phyloP scores from a whole-genome alignment of 352 stramenopile genomes.

The Pythium folliculosum region DNA sequence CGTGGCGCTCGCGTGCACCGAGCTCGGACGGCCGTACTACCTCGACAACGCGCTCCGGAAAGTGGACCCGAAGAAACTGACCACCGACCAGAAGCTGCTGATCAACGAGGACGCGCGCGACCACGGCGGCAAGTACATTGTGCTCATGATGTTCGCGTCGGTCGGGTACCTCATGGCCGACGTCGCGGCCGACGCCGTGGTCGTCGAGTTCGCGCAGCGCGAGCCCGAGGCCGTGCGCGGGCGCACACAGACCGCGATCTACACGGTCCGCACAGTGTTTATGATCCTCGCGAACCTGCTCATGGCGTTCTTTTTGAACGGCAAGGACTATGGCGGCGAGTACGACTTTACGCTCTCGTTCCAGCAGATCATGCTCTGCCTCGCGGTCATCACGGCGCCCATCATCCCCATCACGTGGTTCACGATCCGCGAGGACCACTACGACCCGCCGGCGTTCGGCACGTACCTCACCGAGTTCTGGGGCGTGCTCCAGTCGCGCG shows the following conservation, averaged over 20 bases:
- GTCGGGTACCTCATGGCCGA: constrained; percentile 64
- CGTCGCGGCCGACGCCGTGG: constrained; percentile 51
- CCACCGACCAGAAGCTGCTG: constrained; percentile 2
- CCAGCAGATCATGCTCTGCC: constrained; percentile 32
- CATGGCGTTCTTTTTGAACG: constrained; percentile 43
- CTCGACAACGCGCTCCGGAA: constrained; percentile 6
- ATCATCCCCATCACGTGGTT: constrained; percentile 34
- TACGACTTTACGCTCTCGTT: constrained; percentile 39
- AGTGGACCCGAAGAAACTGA: constrained; percentile 5
- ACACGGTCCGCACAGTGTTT: constrained; percentile 37
- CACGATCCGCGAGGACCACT: constrained; percentile 30
- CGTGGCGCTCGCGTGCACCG: constrained; percentile 25
- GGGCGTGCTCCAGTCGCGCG: constrained; percentile 31
- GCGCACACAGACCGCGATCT: constrained; percentile 26
- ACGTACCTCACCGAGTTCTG: constrained; percentile 34
- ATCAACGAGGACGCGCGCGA: constrained; percentile 26
- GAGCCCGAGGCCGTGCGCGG: constrained; percentile 35
- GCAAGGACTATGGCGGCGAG: constrained; percentile 37
- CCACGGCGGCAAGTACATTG: constrained; percentile 38
- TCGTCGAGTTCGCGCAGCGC: constrained; percentile 40
- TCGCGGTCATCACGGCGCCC: constrained; percentile 23
- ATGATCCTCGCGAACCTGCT: constrained; percentile 33
- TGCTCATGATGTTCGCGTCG: constrained; percentile 55
- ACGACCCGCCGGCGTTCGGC: constrained; percentile 22
- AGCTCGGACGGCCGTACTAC: constrained; percentile 32